These are phyloP conservation scores for Harringtonia aguacate DNA, from an alignment of 2,329 filamentous ascomycete genomes.

Conservation along the genomic window DNA sequence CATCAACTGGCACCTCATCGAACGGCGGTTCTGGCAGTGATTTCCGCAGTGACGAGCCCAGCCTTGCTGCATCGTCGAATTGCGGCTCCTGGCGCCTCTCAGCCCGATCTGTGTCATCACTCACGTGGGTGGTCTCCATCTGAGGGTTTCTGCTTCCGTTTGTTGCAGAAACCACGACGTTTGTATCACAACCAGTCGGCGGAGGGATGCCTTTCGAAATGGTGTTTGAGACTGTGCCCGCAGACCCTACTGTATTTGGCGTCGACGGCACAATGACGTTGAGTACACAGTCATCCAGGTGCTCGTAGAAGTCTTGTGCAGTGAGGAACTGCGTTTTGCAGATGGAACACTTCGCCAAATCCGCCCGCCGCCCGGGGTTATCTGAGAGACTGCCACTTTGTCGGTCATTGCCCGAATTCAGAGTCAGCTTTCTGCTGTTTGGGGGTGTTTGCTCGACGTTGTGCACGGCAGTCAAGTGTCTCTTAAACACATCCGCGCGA, in stretches of 20 bases:
- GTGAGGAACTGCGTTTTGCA: slow-evolving; percentile 70
- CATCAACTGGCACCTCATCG: no score
- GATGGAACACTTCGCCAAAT: slow-evolving; percentile 71
- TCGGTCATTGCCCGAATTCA: slow-evolving; percentile 14
- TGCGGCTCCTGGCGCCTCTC: no score
- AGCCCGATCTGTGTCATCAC: no score
- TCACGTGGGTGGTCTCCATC: no score
- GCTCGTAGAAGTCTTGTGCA: slow-evolving; percentile 95
- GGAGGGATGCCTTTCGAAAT: neutral
- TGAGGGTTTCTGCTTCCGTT: no score
- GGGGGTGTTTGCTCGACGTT: slow-evolving; percentile 89
- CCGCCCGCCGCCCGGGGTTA: neutral
- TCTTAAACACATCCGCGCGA: slow-evolving; percentile 92
- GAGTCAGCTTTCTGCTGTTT: slow-evolving; percentile 67
- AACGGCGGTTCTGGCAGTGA: no score
- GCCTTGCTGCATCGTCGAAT: no score
- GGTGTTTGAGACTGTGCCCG: neutral
- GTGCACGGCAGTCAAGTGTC: slow-evolving; percentile 86
- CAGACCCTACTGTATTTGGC: slow-evolving; percentile 18
- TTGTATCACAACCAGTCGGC: no score
- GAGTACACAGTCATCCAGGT: slow-evolving; percentile 62
- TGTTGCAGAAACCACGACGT: no score
- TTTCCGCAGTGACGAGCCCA: no score
- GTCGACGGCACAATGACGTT: slow-evolving; percentile 44
- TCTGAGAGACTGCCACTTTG: slow-evolving; percentile 6